Evolutionary conservation across 2,329 filamentous ascomycete species (phyloP).

Genomic region (Chaetomium sp.): DNA sequence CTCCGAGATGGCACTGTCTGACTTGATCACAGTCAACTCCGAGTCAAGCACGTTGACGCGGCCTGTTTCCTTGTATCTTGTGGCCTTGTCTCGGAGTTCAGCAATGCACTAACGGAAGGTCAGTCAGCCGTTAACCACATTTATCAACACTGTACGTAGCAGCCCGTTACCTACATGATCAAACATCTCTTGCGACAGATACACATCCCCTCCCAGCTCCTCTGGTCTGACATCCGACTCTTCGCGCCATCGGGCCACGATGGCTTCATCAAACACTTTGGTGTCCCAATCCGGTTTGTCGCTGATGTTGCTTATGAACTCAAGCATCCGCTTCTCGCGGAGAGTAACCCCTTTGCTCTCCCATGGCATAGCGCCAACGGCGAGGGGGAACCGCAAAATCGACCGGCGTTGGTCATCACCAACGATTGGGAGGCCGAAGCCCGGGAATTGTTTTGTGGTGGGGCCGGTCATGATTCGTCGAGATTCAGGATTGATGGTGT

Average conservation of each 20-base stretch:
- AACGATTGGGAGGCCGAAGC: conserved; percentile 1
- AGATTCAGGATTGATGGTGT: not conserved
- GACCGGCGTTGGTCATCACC: not conserved
- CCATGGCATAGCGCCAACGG: not conserved
- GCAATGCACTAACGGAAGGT: conserved; percentile 3
- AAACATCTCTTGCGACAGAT: conserved; percentile 12
- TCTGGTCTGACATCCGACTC: conserved; percentile 20
- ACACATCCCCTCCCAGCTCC: not conserved
- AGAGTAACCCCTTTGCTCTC: conserved; percentile 1
- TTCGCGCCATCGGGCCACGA: conserved; percentile 25
- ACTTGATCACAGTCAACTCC: conserved; percentile 38
- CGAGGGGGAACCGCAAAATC: not conserved
- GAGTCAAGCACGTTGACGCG: conserved; percentile 6
- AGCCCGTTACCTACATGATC: conserved; percentile 5
- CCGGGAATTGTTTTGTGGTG: conserved; percentile 1
- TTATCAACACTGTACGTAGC: not conserved
- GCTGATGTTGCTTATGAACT: conserved; percentile 14
- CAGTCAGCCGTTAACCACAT: not conserved
- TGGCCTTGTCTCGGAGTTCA: conserved; percentile 9
- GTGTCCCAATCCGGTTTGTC: conserved; percentile 26
- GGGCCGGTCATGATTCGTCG: not conserved
- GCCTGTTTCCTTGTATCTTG: conserved; percentile 3
- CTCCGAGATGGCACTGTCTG: conserved; percentile 38
- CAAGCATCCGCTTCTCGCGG: conserved; percentile 4
- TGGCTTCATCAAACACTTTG: conserved; percentile 27